Evolutionary conservation across 495 filamentous ascomycete genomes (phyloP).

Genomic region (Penicillium waksmanii): DNA sequence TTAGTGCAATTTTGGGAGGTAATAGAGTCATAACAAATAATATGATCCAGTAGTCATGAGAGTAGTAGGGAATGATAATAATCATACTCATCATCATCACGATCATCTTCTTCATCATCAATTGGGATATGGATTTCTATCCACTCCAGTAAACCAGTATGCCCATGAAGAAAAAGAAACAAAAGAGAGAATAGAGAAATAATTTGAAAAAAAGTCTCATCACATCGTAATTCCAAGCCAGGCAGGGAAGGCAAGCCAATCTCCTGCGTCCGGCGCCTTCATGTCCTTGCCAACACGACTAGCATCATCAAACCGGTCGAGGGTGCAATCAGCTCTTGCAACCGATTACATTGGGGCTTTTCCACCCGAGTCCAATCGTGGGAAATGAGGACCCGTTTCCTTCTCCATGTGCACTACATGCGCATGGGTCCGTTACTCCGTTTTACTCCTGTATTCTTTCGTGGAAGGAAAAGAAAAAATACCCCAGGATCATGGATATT

Average conservation of each 20-base stretch:
- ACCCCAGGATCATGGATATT: constrained; percentile 13
- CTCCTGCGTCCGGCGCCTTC: neutral
- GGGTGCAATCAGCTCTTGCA: constrained; percentile 2
- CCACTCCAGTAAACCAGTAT: constrained; percentile 3
- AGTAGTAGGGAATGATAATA: neutral
- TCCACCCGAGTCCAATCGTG: constrained; percentile 2
- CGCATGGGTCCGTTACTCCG: constrained; percentile 3
- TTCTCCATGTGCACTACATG: constrained; percentile 1
- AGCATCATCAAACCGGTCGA: constrained; percentile 4
- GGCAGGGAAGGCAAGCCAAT: neutral
- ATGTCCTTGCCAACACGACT: constrained; percentile 4
- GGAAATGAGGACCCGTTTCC: neutral
- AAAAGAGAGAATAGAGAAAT: neutral
- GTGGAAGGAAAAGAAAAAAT: constrained; percentile 1
- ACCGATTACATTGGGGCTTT: neutral
- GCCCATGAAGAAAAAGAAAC: neutral
- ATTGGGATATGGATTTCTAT: neutral
- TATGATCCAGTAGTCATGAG: neutral
- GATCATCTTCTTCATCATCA: neutral
- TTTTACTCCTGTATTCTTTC: constrained; percentile 4
- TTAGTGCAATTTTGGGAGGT: neutral
- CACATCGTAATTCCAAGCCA: constrained; percentile 4
- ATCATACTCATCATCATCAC: neutral
- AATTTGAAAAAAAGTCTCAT: constrained; percentile 1
- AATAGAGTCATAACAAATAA: neutral